phyloP scores from a whole-genome alignment of 257 asterid genomes.

The Nemophila menziesii region DNA sequence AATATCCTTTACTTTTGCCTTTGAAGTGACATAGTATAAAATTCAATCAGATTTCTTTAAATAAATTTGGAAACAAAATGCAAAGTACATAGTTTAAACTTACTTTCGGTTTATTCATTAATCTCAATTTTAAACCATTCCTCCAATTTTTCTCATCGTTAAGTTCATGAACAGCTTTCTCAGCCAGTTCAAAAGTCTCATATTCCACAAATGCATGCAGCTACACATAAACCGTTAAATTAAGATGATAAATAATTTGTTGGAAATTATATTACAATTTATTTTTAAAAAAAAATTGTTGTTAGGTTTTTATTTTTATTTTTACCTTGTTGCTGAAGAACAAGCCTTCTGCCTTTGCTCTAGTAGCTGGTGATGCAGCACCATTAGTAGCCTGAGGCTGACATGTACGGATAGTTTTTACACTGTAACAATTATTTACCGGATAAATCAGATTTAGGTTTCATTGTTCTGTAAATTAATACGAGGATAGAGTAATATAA shows the following conservation, averaged over 20 bases:
- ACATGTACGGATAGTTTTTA: constrained; percentile 80
- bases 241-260: constrained; percentile 8
- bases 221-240: constrained; percentile 31
- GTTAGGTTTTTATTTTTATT: not conserved
- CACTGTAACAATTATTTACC: constrained; percentile 35
- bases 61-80: not conserved
- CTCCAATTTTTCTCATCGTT: constrained; percentile 68
- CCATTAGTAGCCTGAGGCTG: constrained; percentile 28
- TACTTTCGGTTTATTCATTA: constrained; percentile 48
- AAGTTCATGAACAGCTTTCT: constrained; percentile 70
- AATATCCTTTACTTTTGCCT: constrained; percentile 49
- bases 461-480: not conserved
- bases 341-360: constrained; percentile 51
- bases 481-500: not conserved
- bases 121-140: constrained; percentile 69
- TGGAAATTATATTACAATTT: not conserved
- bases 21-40: not conserved
- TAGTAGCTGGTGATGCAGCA: constrained; percentile 37
- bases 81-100: constrained; percentile 14
- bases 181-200: constrained; percentile 64
- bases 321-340: constrained; percentile 62
- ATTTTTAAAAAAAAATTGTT: not conserved
- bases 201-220: constrained; percentile 89
- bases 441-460: constrained; percentile 5
- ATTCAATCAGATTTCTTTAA: not conserved